Evolutionary conservation across 148 eudicot species (phyloP), one percentile per base, ranked within the genome.

Genomic region (Hydrangea macrophylla): DNA sequence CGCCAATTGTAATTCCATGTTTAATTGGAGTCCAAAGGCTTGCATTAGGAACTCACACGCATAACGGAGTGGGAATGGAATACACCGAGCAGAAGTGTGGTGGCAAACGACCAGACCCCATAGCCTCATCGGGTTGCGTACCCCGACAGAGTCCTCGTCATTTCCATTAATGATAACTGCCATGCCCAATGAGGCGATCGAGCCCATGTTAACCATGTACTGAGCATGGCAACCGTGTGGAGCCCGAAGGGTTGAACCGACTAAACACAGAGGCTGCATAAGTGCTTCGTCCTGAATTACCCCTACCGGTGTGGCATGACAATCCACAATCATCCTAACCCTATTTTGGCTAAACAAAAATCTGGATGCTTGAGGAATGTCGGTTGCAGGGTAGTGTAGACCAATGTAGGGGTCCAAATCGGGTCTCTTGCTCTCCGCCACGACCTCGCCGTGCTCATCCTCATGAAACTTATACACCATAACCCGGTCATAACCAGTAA

Each of bases 41-140:
- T 94, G 99, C 99, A 94, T 89, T n/a, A 94, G 75, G 76, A 91
- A 91, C 79, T 94, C 97, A 73, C 97, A 91, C 24, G 97, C 99
- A 67, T 94, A 88, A 30, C 99, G 82, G 11, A 89, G 90, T 0
- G 99, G 99, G 73, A 94, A 94, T 2, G 96, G 93, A 63, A 86
- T 84, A 55, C 73, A 73, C 7, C 93, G 80, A 22, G 96, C 86
- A 59, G 97, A 89, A 1, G 92, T 89, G 79, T 94, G 99, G 44
- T 94, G 99, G 58, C 99, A 92, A 7, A 89, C 99, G 45, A 94
- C 97, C 84, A 94, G 74, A 48, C 99, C 97, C 99, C 99, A 94
- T 3, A 94, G 80, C 80, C 86, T 84, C 99, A 80, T 85, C 0
- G 84, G 44, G 64, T 68, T 85, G 44, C 88, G 69, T 9, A 79